Conservation (phyloP, 2,329 filamentous ascomycete genomes). For the Elsinoe australis region DNA sequence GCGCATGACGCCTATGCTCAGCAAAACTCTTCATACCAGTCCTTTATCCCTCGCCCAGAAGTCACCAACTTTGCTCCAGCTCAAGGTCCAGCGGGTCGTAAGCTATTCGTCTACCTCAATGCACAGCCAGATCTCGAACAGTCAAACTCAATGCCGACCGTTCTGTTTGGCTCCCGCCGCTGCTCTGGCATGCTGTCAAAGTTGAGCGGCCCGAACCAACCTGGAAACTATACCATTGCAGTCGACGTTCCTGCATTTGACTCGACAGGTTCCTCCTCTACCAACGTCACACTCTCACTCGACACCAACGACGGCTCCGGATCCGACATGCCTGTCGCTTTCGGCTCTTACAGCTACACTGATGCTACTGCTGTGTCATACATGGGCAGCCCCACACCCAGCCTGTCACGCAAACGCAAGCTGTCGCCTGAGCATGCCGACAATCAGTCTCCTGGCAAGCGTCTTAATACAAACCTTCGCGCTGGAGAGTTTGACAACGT, state of each 20-base stretch:
- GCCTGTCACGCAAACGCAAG: constrained; percentile 49
- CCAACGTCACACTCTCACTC: constrained; percentile 52
- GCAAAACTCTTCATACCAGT: constrained; percentile 56
- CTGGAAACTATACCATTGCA: constrained; percentile 63
- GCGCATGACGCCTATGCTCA: constrained; percentile 45
- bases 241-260: constrained; percentile 62
- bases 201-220: constrained; percentile 48
- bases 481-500: constrained; percentile 23
- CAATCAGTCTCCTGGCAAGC: constrained; percentile 34
- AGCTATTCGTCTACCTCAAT: constrained; percentile 65
- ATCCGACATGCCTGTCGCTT: constrained; percentile 35
- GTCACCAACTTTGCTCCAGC: constrained; percentile 64
- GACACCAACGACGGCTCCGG: constrained; percentile 48
- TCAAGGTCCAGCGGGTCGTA: constrained; percentile 61
- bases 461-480: constrained; percentile 29
- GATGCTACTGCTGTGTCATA: constrained; percentile 38
- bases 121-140: constrained; percentile 66
- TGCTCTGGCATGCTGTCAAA: constrained; percentile 60
- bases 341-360: constrained; percentile 57
- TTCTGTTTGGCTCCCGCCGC: constrained; percentile 73
- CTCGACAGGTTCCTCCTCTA: constrained; percentile 48
- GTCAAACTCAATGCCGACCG: constrained; percentile 42
- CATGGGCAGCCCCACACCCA: constrained; percentile 31
- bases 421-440: constrained; percentile 39
- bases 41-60: constrained; percentile 59